Percentiles rank a stretch among this genome's conserved stretches.
Conservation (phyloP, 2,329 filamentous ascomycete genomes). For the Colletotrichum sp. region DNA sequence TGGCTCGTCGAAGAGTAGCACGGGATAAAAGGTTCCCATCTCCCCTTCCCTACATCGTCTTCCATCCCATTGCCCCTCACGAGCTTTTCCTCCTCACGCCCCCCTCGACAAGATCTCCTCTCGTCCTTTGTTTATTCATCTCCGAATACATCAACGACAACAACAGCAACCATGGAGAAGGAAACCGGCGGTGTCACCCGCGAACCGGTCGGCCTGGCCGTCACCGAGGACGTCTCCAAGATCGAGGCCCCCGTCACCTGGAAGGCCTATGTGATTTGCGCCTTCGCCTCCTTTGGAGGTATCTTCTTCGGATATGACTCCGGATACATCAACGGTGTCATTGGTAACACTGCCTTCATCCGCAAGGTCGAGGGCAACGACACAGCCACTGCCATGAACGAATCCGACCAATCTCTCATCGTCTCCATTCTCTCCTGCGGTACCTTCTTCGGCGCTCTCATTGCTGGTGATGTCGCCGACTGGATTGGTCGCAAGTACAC, state of each 20-base stretch:
- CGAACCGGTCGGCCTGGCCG: constrained; percentile 33
- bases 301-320: constrained; percentile 84
- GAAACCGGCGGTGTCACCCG: constrained; percentile 15
- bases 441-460: constrained; percentile 80
- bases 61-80: background rate
- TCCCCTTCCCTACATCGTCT: background rate
- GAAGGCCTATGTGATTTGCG: constrained; percentile 73
- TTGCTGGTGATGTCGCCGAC: constrained; percentile 80
- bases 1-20: constrained; percentile 1
- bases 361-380: constrained; percentile 48
- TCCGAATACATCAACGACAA: background rate
- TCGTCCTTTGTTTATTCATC: background rate
- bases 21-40: constrained; percentile 18
- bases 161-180: constrained; percentile 14
- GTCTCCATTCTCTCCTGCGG: constrained; percentile 78
- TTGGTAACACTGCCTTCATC: constrained; percentile 58
- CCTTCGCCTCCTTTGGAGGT: constrained; percentile 73
- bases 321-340: constrained; percentile 74
- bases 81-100: constrained; percentile 4
- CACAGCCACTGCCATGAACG: constrained; percentile 35
- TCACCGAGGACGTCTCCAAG: constrained; percentile 57
- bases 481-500: constrained; percentile 75
- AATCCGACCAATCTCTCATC: constrained; percentile 60
- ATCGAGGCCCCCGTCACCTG: constrained; percentile 73
- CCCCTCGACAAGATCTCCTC: constrained; percentile 1